Evolutionary conservation across 352 stramenopile species (phyloP).

Genomic region (Globisporangium yorkense): DNA sequence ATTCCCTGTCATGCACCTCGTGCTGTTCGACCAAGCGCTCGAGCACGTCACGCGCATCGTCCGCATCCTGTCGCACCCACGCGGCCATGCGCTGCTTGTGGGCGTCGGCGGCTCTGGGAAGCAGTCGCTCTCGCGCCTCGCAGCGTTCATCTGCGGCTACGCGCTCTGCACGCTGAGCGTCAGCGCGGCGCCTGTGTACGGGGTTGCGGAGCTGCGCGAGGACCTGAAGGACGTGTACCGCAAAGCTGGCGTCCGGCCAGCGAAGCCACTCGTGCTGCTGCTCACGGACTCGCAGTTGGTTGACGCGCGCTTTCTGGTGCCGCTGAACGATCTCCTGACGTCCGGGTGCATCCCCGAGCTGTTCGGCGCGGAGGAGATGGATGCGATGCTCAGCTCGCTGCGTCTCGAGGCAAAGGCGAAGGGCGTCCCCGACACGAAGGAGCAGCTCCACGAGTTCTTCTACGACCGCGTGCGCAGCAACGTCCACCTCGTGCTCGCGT

Average conservation of each 20-base stretch:
- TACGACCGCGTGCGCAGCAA: constrained; percentile 84
- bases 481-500: constrained; percentile 83
- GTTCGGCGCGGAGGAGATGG: constrained; percentile 86
- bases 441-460: constrained; percentile 90
- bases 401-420: constrained; percentile 77
- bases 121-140: constrained; percentile 86
- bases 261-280: constrained; percentile 82
- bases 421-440: constrained; percentile 85
- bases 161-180: constrained; percentile 58
- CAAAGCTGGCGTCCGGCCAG: constrained; percentile 80
- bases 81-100: constrained; percentile 83
- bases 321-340: constrained; percentile 81
- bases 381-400: constrained; percentile 74
- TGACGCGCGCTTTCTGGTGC: constrained; percentile 84
- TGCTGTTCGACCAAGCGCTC: constrained; percentile 90
- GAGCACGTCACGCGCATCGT: constrained; percentile 87
- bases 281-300: constrained; percentile 84
- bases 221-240: constrained; percentile 89
- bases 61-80: constrained; percentile 67
- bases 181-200: constrained; percentile 52
- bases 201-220: constrained; percentile 76
- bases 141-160: constrained; percentile 85
- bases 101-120: constrained; percentile 85
- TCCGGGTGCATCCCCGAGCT: constrained; percentile 76
- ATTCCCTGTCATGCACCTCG: constrained; percentile 90